These are phyloP conservation scores for Diaporthe batatas DNA, from an alignment of 2,329 filamentous ascomycete genomes.

Conservation along the genomic window DNA sequence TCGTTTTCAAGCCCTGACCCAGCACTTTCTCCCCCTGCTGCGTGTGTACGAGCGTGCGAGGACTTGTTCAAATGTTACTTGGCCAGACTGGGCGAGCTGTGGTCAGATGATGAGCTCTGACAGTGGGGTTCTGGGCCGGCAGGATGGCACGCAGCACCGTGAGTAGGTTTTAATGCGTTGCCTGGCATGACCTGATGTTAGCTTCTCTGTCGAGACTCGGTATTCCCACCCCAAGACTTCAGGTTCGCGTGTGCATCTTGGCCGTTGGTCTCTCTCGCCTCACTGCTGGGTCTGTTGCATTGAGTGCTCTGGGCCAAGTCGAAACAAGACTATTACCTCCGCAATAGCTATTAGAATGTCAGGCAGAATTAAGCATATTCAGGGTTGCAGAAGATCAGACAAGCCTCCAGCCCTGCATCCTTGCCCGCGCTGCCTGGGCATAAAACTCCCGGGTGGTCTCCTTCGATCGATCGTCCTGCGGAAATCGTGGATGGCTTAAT, in stretches of 20 bases:
- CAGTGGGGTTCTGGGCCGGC: background rate
- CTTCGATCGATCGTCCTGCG: background rate
- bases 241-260: background rate
- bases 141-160: background rate
- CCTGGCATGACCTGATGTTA: background rate
- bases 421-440: background rate
- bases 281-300: background rate
- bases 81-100: background rate
- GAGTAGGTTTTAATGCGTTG: background rate
- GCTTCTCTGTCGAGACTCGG: background rate
- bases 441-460: no score
- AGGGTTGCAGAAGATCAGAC: background rate
- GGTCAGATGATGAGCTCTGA: background rate
- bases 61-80: background rate
- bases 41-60: no score
- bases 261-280: background rate
- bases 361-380: slow-evolving; percentile 1
- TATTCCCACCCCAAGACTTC: no score
- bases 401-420: background rate
- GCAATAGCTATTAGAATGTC: background rate
- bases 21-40: no score
- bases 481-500: background rate
- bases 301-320: background rate
- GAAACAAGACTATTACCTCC: slow-evolving; percentile 16
- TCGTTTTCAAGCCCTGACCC: background rate